Base-by-base conservation (phyloP, 148 eudicot genomes). In the Camellia granthamiana region DNA sequence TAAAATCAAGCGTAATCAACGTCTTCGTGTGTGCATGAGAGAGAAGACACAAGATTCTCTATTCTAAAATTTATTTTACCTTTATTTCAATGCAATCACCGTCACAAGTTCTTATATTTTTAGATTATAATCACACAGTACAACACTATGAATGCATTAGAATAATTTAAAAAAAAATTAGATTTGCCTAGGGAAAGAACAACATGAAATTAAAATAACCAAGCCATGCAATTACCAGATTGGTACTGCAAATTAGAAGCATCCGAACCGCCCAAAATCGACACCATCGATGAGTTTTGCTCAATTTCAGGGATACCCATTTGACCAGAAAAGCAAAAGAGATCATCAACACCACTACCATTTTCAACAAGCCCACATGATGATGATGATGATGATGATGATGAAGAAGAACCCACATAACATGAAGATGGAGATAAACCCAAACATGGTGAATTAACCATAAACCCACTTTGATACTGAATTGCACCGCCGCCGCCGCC, bases 311-410 rank as follows among this genome's bases (percentile, higher is more conserved):
- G 77, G 52, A 52, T 9, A 38, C 75, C 61, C 75, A 79, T 38
- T 72, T 84, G 81, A 71, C 83, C 83, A 2, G 86, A 46, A 75
- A 70, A 83, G 0, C 72, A 11, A 67, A 58, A 85, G 15, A 79
- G 52, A 12, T 79, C 84, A 80, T 81, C 82, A 51, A 23, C 63
- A 30, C 56, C 83, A 5, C 3, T 55, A 14, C n/a, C 8, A 18
- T 46, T 16, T 3, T 72, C 19, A 3, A 18, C 72, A 16, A 21
- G 46, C 5, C 81, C 82, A 7, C 74, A 44, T 0, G 79, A 30
- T 60, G 2, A 30, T 30, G 38, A 30, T 60, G 2, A 30, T 30
- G 38, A 30, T 1, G 38, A 30, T 30, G 38, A 30, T 30, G 38
- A 30, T 0, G 38, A 30, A 30, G 90, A 74, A 10, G 90, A 75